These are phyloP conservation scores for Erythrophleum fordii DNA, from an alignment of 306 rosid species.

Conservation along the genomic window DNA sequence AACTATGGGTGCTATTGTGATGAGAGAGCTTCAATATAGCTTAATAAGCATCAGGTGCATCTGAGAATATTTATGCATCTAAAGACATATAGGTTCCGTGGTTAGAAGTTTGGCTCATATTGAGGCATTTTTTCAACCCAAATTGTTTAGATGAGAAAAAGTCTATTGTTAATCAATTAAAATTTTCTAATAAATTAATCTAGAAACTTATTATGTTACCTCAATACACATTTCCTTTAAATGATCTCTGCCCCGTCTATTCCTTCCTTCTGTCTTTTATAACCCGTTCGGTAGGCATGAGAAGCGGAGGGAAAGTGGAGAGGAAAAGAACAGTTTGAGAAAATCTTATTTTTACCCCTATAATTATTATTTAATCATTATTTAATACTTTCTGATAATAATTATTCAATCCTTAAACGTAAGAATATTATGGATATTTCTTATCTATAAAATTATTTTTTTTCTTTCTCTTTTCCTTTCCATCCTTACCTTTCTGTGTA, in stretches of 20 bases:
- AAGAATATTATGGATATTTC: no score
- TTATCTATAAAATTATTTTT: no score
- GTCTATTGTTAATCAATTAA: conserved; percentile 2
- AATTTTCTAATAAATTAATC: background rate
- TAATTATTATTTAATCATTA: no score
- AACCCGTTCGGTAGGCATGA: no score
- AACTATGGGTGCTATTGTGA: background rate
- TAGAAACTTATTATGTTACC: background rate
- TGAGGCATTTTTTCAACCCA: background rate
- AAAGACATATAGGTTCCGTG: conserved; percentile 6
- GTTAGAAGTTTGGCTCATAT: background rate
- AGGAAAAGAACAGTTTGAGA: no score
- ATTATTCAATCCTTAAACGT: no score
- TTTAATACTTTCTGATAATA: no score
- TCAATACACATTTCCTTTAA: background rate
- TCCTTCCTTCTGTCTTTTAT: background rate
- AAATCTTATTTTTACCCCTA: no score
- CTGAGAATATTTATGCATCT: conserved; percentile 3
- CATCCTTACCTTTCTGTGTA: no score
- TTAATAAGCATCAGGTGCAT: background rate
- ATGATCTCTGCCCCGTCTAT: background rate
- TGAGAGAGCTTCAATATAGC: background rate
- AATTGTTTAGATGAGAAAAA: background rate
- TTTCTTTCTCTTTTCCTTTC: no score
- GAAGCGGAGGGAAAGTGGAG: no score